Evolutionary conservation across 2,329 filamentous ascomycete genomes (phyloP), one percentile per base, ranked within the genome.

Genomic region (Shiraia bambusicola): DNA sequence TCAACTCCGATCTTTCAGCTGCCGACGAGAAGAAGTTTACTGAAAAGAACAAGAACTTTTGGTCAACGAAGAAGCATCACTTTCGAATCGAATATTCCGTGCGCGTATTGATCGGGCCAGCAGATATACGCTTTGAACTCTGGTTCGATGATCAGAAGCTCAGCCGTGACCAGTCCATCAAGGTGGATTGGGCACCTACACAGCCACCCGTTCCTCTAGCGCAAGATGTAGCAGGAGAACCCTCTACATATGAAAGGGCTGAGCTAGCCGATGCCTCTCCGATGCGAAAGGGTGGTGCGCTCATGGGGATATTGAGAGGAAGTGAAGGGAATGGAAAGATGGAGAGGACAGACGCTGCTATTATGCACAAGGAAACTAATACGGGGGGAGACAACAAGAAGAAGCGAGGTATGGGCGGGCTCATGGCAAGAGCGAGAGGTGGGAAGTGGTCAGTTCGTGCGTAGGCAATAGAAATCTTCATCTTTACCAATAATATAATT

Each of bases 111-210:
- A 63, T 71, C 16, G 69, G 67, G 0, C 66, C 68, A 0, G 69
- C 69, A 0, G 68, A 70, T 25, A 54, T 71, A 6, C 52, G 55
- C 3, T 71, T 71, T 40, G 67, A 69, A 50, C 58, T 71, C 1
- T 70, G 67, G 65, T 65, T 65, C 41, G 52, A 67, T 19, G 59
- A 61, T 24, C 57, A 63, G 25, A 69, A 68, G 38, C 51, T 69
- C 4, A 62, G 56, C 29, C 52, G 54, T 7, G 64, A 67, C 32
- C 52, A 66, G 16, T 57, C 61, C 1, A 66, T 69, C n/a, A 59
- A 50, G n/a, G 64, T 70, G 0, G 62, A 67, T 7, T 69, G 65
- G 65, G 30, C 51, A 3, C 50, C 65, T 8, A 50, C 49, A 2
- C 45, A 53, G 2, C 30, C 50, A 12, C 40, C 53, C 36, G 30